phyloP scores from a whole-genome alignment of 768 basidiomycete species.

The Russula dissimulans region DNA sequence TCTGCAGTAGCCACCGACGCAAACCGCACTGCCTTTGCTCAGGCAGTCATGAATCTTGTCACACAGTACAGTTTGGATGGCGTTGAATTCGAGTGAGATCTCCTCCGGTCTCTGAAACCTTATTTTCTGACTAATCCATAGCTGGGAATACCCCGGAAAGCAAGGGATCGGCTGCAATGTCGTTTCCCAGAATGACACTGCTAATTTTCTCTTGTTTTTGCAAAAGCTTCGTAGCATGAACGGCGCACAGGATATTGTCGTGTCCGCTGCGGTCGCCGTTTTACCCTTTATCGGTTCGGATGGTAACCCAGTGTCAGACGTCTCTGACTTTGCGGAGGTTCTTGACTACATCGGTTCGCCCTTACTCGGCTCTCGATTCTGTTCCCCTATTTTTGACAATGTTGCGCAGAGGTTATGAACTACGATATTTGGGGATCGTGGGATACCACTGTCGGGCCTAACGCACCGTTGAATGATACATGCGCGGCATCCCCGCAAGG shows the following conservation, averaged over 20 bases:
- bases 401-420: conserved; percentile 12
- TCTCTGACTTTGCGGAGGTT: conserved; percentile 9
- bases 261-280: conserved; percentile 1
- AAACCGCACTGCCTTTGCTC: conserved; percentile 14
- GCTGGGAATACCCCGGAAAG: conserved; percentile 10
- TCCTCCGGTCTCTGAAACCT: background rate
- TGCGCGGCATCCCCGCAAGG: background rate
- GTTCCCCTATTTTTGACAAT: background rate
- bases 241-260: background rate
- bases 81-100: conserved; percentile 13
- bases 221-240: background rate
- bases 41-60: background rate
- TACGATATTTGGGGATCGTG: conserved; percentile 17
- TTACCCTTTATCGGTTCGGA: background rate
- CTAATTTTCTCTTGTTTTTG: conserved; percentile 5
- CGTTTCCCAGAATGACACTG: background rate
- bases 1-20: conserved; percentile 2
- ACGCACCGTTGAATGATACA: conserved; percentile 17
- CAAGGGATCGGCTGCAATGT: conserved; percentile 4
- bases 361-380: background rate
- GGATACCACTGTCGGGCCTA: conserved; percentile 5
- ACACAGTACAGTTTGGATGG: conserved; percentile 10
- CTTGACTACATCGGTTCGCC: conserved; percentile 16
- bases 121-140: background rate
- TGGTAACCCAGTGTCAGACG: background rate